These are phyloP conservation scores for Acer campestre DNA, from an alignment of 345 rosid genomes.

Conservation along the genomic window DNA sequence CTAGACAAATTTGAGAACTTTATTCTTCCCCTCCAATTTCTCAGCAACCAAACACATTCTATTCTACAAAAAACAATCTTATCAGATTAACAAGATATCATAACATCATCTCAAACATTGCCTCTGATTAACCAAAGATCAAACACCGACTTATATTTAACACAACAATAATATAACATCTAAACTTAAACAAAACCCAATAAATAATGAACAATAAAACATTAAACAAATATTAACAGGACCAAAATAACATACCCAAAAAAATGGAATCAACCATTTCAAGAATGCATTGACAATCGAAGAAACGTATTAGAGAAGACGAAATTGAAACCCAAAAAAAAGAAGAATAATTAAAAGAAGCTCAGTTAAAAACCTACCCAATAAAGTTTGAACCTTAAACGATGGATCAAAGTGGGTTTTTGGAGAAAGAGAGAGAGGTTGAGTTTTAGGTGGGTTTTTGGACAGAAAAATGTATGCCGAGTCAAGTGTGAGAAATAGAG, in stretches of 20 bases:
- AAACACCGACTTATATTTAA: not conserved
- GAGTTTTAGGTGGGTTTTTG: not conserved
- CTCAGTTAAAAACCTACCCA: not conserved
- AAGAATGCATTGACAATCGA: too few relatives aligned
- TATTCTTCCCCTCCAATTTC: not conserved
- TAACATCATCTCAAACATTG: not conserved
- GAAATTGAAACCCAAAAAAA: too few relatives aligned
- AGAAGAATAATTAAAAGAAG: too few relatives aligned
- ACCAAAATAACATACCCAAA: not conserved
- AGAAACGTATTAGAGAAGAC: too few relatives aligned
- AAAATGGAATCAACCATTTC: not conserved
- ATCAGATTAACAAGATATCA: not conserved
- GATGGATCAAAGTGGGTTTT: not conserved
- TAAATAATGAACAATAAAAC: not conserved
- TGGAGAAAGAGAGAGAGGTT: not conserved
- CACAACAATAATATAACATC: not conserved
- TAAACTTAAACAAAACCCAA: not conserved
- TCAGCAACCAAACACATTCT: conserved; percentile 5
- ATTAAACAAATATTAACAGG: not conserved
- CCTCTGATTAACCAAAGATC: not conserved
- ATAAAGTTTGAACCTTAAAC: not conserved
- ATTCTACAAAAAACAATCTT: not conserved
- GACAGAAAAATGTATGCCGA: not conserved
- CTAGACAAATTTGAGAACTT: not conserved
- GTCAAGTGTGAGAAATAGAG: not conserved